These are phyloP conservation scores for Wallacemonas sp. DNA, from an alignment of 208 protist species.

Conservation along the genomic window DNA sequence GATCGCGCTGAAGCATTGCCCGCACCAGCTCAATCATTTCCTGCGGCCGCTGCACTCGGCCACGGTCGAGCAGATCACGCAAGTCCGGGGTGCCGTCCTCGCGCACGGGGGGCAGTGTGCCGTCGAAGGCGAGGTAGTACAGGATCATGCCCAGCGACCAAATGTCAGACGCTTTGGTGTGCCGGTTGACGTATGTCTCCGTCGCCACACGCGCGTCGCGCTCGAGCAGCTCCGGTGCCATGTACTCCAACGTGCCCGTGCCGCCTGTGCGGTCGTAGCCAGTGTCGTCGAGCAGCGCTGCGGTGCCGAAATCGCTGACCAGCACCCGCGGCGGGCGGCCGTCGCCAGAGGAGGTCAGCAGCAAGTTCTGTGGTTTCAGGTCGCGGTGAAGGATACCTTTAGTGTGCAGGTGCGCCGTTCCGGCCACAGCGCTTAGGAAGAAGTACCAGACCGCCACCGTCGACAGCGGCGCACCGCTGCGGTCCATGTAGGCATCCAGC, in stretches of 20 bases:
- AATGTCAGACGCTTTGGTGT: conserved; percentile 76
- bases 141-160: conserved; percentile 91
- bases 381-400: conserved; percentile 89
- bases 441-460: conserved; percentile 90
- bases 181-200: conserved; percentile 49
- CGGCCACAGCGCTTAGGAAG: conserved; percentile 79
- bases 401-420: conserved; percentile 73
- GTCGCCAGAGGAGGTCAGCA: conserved; percentile 45
- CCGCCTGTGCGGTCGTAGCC: conserved; percentile 73
- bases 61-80: conserved; percentile 24
- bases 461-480: conserved; percentile 59
- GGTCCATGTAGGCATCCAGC: conserved; percentile 79
- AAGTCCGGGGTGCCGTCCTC: conserved; percentile 46
- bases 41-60: conserved; percentile 49
- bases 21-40: conserved; percentile 83
- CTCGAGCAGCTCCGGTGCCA: conserved; percentile 89
- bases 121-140: conserved; percentile 77
- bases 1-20: conserved; percentile 74
- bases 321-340: conserved; percentile 71
- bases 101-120: conserved; percentile 22
- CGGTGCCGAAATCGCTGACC: conserved; percentile 88
- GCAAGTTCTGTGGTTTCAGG: conserved; percentile 87
- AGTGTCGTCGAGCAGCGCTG: conserved; percentile 58
- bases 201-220: conserved; percentile 14
- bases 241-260: conserved; percentile 89